Percentiles rank a stretch among this genome's conserved stretches.
These are phyloP conservation scores for Ambrosia artemisiifolia DNA, from an alignment of 129 eudicot species.

Conservation along the genomic window DNA sequence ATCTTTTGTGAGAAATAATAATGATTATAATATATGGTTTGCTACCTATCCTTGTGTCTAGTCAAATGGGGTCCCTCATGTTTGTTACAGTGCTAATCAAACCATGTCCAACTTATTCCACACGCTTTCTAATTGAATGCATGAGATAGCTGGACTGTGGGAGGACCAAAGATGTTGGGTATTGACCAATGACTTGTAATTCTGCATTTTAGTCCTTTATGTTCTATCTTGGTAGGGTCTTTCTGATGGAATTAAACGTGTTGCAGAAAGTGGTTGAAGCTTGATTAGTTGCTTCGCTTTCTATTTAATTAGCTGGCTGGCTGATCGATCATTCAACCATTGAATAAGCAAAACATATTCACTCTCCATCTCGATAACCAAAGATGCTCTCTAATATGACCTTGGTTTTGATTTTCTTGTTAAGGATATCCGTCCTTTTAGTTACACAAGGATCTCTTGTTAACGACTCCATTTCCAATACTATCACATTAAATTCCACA, in stretches of 20 bases:
- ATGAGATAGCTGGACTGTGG: too few species aligned
- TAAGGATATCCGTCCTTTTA: constrained; percentile 1
- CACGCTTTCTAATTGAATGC: neutral
- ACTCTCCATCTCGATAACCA: neutral
- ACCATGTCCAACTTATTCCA: neutral
- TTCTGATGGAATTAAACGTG: neutral
- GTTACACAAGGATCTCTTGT: constrained; percentile 13
- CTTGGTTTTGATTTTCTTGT: constrained; percentile 3
- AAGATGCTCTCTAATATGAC: constrained; percentile 1
- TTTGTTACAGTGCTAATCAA: too few species aligned
- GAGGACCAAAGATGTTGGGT: too few species aligned
- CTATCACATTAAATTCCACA: constrained; percentile 23
- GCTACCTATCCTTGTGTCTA: too few species aligned
- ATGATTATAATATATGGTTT: too few species aligned
- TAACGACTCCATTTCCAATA: neutral
- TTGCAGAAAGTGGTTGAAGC: neutral
- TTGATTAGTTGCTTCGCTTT: neutral
- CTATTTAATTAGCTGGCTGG: neutral
- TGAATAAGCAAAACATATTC: neutral
- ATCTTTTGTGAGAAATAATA: too few species aligned
- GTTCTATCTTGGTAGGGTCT: neutral
- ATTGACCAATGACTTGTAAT: neutral
- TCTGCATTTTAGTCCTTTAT: neutral
- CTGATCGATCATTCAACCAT: neutral
- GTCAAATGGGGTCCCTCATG: neutral